These are phyloP conservation scores for Phalaenopsis hybrid DNA, from an alignment of 116 monocot species.

Conservation along the genomic window DNA sequence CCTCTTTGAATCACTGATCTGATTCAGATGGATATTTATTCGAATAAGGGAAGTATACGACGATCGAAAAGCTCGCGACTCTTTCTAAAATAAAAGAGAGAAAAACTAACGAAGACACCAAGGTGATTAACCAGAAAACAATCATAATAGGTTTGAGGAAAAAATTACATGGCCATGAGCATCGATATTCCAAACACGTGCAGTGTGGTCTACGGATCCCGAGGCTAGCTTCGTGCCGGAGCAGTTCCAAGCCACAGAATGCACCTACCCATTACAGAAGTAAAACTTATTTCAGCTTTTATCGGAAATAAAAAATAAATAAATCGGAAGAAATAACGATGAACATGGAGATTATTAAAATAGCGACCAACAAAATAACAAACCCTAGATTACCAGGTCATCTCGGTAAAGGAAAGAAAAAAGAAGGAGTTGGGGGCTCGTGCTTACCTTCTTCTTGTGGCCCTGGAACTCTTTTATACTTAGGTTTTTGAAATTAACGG, in stretches of 20 bases:
- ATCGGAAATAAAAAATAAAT: not conserved
- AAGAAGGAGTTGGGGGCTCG: not conserved
- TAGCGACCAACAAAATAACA: not conserved
- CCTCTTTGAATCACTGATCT: too few species aligned
- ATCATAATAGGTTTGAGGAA: not conserved
- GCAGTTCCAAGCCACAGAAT: slow-evolving; percentile 98
- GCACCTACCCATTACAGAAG: slow-evolving; percentile 46
- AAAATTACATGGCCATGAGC: slow-evolving; percentile 77
- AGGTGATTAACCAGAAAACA: not conserved
- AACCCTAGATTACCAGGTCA: not conserved
- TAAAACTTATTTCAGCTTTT: not conserved
- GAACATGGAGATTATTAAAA: not conserved
- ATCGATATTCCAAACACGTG: slow-evolving; percentile 91
- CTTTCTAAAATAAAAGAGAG: too few species aligned
- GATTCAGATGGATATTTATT: too few species aligned
- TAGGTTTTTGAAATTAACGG: slow-evolving; percentile 59
- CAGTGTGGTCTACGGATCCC: slow-evolving; percentile 94
- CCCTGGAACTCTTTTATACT: slow-evolving; percentile 65
- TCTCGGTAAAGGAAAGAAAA: not conserved
- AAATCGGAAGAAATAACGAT: not conserved
- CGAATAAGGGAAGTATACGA: too few species aligned
- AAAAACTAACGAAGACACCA: too few species aligned
- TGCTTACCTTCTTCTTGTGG: slow-evolving; percentile 95
- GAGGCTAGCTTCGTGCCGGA: slow-evolving; percentile 91
- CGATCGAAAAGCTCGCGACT: too few species aligned